Conservation (phyloP, 2,329 filamentous ascomycete species). For the Sclerotinia minor region DNA sequence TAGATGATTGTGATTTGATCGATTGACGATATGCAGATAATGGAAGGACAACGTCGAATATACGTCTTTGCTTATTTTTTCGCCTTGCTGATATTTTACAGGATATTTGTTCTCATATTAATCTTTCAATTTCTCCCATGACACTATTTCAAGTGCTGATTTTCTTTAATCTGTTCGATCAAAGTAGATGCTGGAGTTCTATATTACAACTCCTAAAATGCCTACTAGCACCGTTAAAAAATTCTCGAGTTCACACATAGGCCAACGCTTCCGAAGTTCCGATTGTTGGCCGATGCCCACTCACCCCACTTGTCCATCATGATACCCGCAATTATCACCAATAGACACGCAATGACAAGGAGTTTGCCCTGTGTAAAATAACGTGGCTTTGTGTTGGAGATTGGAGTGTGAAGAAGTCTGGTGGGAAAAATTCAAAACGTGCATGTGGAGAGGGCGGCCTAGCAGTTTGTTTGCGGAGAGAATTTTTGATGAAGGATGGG, state of each 20-base stretch:
- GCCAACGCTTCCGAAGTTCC: neutral
- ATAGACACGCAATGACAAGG: constrained; percentile 8
- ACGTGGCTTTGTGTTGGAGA: neutral
- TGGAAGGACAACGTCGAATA: neutral
- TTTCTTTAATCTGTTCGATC: neutral
- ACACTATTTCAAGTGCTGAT: neutral
- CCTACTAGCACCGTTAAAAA: neutral
- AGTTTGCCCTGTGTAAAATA: neutral
- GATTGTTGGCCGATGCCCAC: neutral
- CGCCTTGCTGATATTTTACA: neutral
- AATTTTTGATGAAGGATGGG: neutral
- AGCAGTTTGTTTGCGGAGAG: neutral
- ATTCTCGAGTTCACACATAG: neutral
- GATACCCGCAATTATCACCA: neutral
- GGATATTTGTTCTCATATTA: neutral
- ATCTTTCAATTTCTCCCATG: neutral
- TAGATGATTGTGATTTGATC: neutral
- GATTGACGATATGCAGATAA: neutral
- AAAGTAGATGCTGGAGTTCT: neutral
- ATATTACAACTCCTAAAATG: neutral
- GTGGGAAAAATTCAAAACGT: neutral
- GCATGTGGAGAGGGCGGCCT: neutral
- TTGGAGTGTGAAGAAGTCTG: neutral
- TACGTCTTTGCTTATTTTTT: neutral
- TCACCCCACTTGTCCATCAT: neutral